phyloP scores from a whole-genome alignment of 2,329 filamentous ascomycete species.

The Alternaria rosae region DNA sequence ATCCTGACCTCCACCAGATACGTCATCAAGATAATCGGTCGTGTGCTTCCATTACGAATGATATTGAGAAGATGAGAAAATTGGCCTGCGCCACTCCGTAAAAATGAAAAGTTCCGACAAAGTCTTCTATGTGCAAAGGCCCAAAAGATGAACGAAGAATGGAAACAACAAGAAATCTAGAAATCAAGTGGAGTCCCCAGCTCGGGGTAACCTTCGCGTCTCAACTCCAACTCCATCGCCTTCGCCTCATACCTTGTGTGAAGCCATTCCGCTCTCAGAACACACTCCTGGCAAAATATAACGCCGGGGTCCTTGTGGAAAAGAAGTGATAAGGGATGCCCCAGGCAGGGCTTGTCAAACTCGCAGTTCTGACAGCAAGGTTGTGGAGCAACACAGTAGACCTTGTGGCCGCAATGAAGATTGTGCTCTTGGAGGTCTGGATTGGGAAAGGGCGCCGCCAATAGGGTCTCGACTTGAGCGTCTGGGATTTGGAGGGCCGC shows the following conservation, averaged over 20 bases:
- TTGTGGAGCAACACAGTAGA: conserved; percentile 8
- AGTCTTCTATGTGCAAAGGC: not conserved
- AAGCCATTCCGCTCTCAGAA: conserved; percentile 17
- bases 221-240: not conserved
- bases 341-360: not conserved
- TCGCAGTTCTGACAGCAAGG: conserved; percentile 23
- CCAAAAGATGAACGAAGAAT: not conserved
- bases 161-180: not conserved
- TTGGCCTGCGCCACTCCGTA: not conserved
- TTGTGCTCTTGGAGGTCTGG: conserved; percentile 4
- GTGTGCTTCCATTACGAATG: not conserved
- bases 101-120: too few relatives aligned
- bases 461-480: not conserved
- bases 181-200: not conserved
- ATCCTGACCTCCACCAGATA: not conserved
- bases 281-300: conserved; percentile 24
- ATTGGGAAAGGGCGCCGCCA: conserved; percentile 9
- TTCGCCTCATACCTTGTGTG: conserved; percentile 11
- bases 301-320: conserved; percentile 7
- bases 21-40: not conserved
- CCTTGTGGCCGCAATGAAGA: conserved; percentile 23
- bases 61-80: not conserved
- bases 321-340: too few relatives aligned
- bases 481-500: not conserved
- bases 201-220: not conserved